phyloP scores from a whole-genome alignment of 352 stramenopile genomes.

The Pythium pectinolyticum region DNA sequence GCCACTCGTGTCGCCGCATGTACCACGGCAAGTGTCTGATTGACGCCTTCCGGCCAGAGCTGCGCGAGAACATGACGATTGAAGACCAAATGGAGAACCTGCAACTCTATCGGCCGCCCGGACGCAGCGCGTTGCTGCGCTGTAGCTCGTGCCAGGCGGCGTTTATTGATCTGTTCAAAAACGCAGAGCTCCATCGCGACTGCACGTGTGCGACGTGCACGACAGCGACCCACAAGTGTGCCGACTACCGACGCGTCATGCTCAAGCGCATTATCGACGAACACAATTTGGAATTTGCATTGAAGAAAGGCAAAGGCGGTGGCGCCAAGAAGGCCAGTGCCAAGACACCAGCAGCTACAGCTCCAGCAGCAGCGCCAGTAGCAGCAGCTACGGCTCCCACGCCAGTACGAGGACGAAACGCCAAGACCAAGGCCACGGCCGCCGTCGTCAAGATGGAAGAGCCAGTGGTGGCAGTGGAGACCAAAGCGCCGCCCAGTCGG shows the following conservation, averaged over 20 bases:
- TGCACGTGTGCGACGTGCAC: conserved; percentile 19
- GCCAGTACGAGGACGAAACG: no score
- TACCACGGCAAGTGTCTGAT: conserved; percentile 28
- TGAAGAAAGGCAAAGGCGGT: conserved; percentile 12
- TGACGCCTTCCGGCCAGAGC: conserved; percentile 1
- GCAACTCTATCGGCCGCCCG: conserved; percentile 1
- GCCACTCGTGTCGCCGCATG: conserved; percentile 14
- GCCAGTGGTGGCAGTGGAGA: not conserved
- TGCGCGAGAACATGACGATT: conserved; percentile 8
- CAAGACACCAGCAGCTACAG: not conserved
- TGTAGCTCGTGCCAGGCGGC: conserved; percentile 20
- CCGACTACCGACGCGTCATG: conserved; percentile 14
- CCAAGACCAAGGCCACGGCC: not conserved
- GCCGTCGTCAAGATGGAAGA: not conserved
- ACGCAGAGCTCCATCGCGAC: conserved; percentile 13
- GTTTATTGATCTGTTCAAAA: conserved; percentile 21
- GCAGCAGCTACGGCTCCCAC: not conserved
- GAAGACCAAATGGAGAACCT: conserved; percentile 17
- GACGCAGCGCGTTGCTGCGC: conserved; percentile 8
- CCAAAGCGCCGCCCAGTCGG: not conserved
- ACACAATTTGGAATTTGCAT: conserved; percentile 17
- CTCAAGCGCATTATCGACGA: conserved; percentile 26
- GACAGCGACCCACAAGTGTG: conserved; percentile 10
- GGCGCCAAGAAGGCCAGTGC: not conserved
- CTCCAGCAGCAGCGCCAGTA: not conserved